Conservation (phyloP, 1,284 basidiomycete species). For the Nidula niveotomentosa region DNA sequence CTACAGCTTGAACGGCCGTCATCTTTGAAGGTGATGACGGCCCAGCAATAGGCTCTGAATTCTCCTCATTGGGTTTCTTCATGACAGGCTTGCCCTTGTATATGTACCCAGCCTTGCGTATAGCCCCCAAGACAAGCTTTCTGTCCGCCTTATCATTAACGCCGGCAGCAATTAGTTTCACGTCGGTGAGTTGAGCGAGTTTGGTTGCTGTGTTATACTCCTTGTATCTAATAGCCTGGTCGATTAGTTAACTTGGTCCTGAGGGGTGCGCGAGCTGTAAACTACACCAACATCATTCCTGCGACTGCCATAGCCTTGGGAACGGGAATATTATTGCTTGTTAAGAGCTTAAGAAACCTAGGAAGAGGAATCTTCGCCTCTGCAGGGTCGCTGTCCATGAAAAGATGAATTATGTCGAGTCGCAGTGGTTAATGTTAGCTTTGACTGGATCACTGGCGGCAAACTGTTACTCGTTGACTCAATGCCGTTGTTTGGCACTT, state of each 20-base stretch:
- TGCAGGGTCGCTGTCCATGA: slow-evolving; percentile 9
- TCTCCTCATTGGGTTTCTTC: slow-evolving; percentile 14
- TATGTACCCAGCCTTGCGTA: slow-evolving; percentile 64
- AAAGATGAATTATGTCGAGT: background rate
- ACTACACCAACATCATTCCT: slow-evolving; percentile 67
- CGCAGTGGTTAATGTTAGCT: slow-evolving; percentile 2
- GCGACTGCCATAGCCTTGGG: slow-evolving; percentile 77
- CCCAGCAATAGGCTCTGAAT: slow-evolving; percentile 17
- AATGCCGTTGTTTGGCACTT: background rate
- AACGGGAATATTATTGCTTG: slow-evolving; percentile 62
- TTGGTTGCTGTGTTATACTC: slow-evolving; percentile 62
- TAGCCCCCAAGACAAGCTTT: slow-evolving; percentile 58
- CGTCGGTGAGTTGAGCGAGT: slow-evolving; percentile 58
- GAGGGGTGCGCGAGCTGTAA: slow-evolving; percentile 6
- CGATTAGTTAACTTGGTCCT: slow-evolving; percentile 1
- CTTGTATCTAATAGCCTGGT: slow-evolving; percentile 61
- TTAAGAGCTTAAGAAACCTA: slow-evolving; percentile 73
- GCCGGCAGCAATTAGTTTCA: slow-evolving; percentile 55
- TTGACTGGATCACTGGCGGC: too few species aligned
- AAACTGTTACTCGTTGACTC: too few species aligned
- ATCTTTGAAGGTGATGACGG: slow-evolving; percentile 18
- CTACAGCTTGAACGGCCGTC: slow-evolving; percentile 19
- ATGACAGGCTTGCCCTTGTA: slow-evolving; percentile 19
- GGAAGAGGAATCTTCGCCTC: slow-evolving; percentile 62
- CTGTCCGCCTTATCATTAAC: slow-evolving; percentile 71